Percentiles rank a stretch among this genome's conserved stretches.
phyloP scores from a whole-genome alignment of 495 filamentous ascomycete genomes.

The Hypoxylon subgilvum region DNA sequence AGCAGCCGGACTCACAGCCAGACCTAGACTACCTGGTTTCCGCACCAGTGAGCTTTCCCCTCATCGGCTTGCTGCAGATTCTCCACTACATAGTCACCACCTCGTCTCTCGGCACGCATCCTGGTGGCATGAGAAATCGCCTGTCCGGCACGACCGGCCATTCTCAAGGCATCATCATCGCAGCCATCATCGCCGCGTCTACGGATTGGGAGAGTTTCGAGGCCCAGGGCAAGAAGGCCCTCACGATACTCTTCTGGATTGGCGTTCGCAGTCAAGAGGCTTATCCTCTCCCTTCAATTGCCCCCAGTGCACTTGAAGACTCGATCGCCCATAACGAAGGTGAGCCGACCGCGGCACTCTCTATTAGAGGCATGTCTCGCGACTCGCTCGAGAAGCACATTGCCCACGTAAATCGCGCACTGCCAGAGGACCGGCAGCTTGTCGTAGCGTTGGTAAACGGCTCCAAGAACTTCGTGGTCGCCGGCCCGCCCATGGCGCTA shows the following conservation, averaged over 20 bases:
- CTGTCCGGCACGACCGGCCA: conserved; percentile 83
- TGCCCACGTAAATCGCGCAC: conserved; percentile 80
- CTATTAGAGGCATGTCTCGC: conserved; percentile 77
- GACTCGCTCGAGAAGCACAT: conserved; percentile 79
- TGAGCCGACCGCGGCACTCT: conserved; percentile 82
- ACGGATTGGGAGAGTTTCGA: conserved; percentile 79
- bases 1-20: conserved; percentile 76
- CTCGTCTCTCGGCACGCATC: conserved; percentile 77
- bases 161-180: conserved; percentile 84
- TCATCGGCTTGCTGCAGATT: conserved; percentile 85
- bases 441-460: conserved; percentile 85
- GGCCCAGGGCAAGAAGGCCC: conserved; percentile 68
- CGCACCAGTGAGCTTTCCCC: conserved; percentile 87
- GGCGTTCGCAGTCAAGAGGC: conserved; percentile 87
- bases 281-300: conserved; percentile 81
- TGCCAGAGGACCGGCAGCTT: conserved; percentile 80
- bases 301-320: conserved; percentile 80
- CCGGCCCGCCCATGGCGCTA: conserved; percentile 83
- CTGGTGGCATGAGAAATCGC: conserved; percentile 73
- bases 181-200: conserved; percentile 80
- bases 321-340: conserved; percentile 83
- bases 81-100: conserved; percentile 85
- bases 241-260: conserved; percentile 90
- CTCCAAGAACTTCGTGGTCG: conserved; percentile 85
- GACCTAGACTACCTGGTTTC: conserved; percentile 95